Evolutionary conservation across 352 stramenopile genomes (phyloP).

Genomic region (Globisporangium iwayamae): DNA sequence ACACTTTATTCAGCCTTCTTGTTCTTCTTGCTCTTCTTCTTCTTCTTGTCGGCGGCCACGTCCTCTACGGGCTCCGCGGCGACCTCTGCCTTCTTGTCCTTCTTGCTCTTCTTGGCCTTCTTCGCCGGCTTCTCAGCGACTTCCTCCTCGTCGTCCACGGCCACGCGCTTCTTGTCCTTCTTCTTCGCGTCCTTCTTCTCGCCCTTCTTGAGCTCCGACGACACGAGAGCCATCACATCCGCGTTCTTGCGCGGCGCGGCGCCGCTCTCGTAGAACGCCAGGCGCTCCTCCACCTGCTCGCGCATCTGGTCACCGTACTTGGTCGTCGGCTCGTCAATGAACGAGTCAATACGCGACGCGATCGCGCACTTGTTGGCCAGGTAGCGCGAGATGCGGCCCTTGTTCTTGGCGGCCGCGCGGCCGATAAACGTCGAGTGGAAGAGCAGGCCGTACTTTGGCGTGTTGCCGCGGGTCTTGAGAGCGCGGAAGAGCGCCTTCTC

Average conservation of each 20-base stretch:
- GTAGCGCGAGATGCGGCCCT: constrained; percentile 99
- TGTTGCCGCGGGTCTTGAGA: constrained; percentile 99
- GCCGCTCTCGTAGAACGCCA: constrained; percentile 99
- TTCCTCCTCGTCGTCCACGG: constrained; percentile 49
- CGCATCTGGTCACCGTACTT: constrained; percentile 98
- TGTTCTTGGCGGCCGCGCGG: constrained; percentile 99
- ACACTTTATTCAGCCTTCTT: constrained; percentile 74
- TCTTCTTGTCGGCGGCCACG: constrained; percentile 58
- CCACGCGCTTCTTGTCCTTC: constrained; percentile 81
- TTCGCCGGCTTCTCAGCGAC: constrained; percentile 69
- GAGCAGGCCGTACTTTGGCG: constrained; percentile 99
- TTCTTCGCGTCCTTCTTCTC: constrained; percentile 74
- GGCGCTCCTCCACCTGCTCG: constrained; percentile 98
- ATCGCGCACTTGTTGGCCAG: constrained; percentile 99
- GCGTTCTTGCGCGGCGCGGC: constrained; percentile 97
- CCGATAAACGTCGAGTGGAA: constrained; percentile 99
- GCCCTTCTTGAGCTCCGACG: constrained; percentile 82
- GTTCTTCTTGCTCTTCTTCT: constrained; percentile 77
- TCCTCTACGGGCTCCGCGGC: constrained; percentile 15
- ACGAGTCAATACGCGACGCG: constrained; percentile 98
- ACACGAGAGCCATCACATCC: constrained; percentile 98
- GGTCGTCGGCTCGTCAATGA: constrained; percentile 94
- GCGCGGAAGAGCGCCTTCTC: constrained; percentile 99
- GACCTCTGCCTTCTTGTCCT: constrained; percentile 42
- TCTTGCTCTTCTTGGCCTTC: constrained; percentile 83